Conservation (phyloP, 495 filamentous ascomycete genomes). For the Aspergillus hancockii region DNA sequence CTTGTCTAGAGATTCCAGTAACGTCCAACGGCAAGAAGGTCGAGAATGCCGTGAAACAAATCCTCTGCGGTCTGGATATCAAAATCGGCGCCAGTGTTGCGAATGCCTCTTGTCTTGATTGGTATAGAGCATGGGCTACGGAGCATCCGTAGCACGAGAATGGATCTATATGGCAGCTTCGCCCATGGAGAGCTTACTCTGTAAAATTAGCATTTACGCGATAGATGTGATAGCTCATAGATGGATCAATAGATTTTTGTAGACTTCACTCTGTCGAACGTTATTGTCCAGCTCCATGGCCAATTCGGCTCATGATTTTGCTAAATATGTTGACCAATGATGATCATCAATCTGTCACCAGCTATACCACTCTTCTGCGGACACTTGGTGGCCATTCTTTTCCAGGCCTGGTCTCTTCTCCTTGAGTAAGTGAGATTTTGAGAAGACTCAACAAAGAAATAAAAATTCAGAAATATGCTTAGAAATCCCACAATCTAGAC, state of each 20-base stretch:
- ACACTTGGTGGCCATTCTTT: conserved; percentile 5
- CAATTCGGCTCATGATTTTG: too few species aligned
- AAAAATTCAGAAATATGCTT: not conserved
- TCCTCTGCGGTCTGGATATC: conserved; percentile 81
- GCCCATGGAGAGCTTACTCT: not conserved
- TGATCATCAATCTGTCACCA: conserved; percentile 3
- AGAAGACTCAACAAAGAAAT: not conserved
- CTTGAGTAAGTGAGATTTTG: not conserved
- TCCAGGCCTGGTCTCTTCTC: not conserved
- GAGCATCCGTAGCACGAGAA: conserved; percentile 31
- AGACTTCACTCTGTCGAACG: not conserved
- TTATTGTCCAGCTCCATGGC: not conserved
- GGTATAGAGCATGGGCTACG: conserved; percentile 75
- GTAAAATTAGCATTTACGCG: conserved; percentile 2
- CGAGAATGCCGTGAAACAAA: conserved; percentile 91
- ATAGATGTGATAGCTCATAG: not conserved
- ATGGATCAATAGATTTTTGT: not conserved
- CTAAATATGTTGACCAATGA: conserved; percentile 1
- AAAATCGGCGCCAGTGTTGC: conserved; percentile 85
- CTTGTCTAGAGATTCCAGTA: conserved; percentile 78
- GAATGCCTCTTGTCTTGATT: conserved; percentile 79
- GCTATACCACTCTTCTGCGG: too few species aligned
- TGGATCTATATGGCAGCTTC: not conserved
- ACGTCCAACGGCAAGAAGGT: conserved; percentile 95
- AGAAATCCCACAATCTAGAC: not conserved